phyloP scores from a whole-genome alignment of 805 yeast genomes.

The Aciculoconidium aculeatum region DNA sequence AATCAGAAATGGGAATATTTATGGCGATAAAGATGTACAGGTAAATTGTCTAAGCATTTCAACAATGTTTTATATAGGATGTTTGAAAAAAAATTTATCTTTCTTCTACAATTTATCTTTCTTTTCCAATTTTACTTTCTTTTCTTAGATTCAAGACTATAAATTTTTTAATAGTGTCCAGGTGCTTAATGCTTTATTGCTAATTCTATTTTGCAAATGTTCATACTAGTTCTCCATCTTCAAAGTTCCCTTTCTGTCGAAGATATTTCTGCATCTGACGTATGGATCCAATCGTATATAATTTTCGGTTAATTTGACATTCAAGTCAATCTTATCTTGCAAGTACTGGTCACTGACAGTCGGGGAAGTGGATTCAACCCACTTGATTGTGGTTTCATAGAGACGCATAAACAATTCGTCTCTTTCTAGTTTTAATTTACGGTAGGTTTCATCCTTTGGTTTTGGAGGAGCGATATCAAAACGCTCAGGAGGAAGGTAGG shows the following conservation, averaged over 20 bases:
- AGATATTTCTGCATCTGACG: conserved; percentile 69
- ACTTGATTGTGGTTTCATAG: conserved; percentile 58
- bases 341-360: conserved; percentile 44
- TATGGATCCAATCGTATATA: conserved; percentile 75
- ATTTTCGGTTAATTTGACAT: conserved; percentile 51
- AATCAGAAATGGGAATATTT: no score
- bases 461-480: conserved; percentile 41
- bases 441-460: conserved; percentile 37
- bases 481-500: conserved; percentile 58
- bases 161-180: no score
- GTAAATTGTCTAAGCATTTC: no score
- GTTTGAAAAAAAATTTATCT: no score
- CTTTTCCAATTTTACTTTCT: no score
- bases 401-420: conserved; percentile 47
- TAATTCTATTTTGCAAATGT: neutral
- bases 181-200: neutral
- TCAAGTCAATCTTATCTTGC: conserved; percentile 49
- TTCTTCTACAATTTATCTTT: no score
- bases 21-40: no score
- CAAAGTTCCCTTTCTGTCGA: conserved; percentile 68
- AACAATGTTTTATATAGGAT: no score
- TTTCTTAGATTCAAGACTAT: no score
- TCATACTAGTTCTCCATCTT: conserved; percentile 8
- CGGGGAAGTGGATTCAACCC: conserved; percentile 65
- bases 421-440: conserved; percentile 46